Evolutionary conservation across 2,329 filamentous ascomycete genomes (phyloP).

Genomic region (Xylariaceae sp.): DNA sequence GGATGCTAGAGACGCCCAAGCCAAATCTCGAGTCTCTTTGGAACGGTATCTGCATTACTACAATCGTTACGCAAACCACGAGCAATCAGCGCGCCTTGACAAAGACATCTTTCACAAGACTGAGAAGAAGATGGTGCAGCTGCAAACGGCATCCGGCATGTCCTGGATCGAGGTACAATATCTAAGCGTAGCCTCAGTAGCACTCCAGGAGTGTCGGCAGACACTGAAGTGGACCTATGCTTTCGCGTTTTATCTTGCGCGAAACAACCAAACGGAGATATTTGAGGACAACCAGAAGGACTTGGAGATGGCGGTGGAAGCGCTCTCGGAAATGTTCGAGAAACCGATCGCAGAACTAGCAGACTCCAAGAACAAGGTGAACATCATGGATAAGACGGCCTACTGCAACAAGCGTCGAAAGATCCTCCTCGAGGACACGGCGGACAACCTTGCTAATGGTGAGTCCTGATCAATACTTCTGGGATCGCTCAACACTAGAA

Average conservation of each 20-base stretch:
- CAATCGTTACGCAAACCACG: constrained; percentile 97
- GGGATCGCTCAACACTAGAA: not conserved
- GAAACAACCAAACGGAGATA: constrained; percentile 93
- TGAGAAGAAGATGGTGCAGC: constrained; percentile 97
- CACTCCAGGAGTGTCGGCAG: constrained; percentile 93
- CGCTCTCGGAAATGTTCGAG: constrained; percentile 98
- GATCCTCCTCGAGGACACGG: constrained; percentile 87
- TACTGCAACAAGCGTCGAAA: constrained; percentile 93
- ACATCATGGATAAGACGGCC: constrained; percentile 97
- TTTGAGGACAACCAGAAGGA: constrained; percentile 99
- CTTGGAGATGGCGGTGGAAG: constrained; percentile 93
- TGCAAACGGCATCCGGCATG: constrained; percentile 90
- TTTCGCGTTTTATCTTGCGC: constrained; percentile 94
- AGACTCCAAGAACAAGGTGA: constrained; percentile 86
- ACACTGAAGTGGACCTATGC: constrained; percentile 99
- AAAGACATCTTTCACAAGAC: constrained; percentile 96
- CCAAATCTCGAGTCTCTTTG: constrained; percentile 81
- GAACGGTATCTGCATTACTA: constrained; percentile 99
- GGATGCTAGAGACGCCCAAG: constrained; percentile 87
- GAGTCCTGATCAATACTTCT: constrained; percentile 32
- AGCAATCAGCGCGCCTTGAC: constrained; percentile 93
- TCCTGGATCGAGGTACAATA: constrained; percentile 99
- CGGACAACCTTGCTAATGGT: constrained; percentile 87
- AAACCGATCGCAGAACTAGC: constrained; percentile 86
- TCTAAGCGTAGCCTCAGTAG: constrained; percentile 86